Evolutionary conservation across 495 filamentous ascomycete species (phyloP), one percentile per base, ranked within the genome.

Genomic region (Platismatia glauca): DNA sequence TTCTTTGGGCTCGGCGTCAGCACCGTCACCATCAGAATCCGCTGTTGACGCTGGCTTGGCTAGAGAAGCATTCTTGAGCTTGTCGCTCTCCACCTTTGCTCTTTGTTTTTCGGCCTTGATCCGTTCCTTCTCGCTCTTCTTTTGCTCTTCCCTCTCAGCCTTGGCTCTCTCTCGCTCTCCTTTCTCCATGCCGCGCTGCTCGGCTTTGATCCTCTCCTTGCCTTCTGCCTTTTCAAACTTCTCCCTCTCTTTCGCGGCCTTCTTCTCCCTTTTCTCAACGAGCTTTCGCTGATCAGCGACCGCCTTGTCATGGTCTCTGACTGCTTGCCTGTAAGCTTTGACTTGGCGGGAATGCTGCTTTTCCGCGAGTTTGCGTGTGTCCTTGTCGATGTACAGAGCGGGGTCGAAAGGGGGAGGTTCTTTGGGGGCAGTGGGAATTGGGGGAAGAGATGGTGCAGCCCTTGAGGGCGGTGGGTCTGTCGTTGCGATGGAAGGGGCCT

Each of bases 251-350:
- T 80, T 82, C 16, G 69, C 70, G 12, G 74, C 66, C 37, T 79
- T 75, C 71, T 84, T 85, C 43, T 75, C 74, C 20, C 72, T 74
- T 67, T 84, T 84, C 63, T 83, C 76, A 22, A 83, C 48, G 4
- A 81, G 66, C 65, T 84, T 86, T 24, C 78, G 72, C 0, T 85
- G 77, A 38, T 84, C 82, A 59, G 76, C 82, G n/a, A 89, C 73
- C 0, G 78, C 77, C 61, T 77, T 86, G 11, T 84, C 81, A 5
- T 82, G 82, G 58, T 86, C 81, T 68, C 87, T 89, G 59, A 89
- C 69, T 13, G 80, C 76, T 65, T 77, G 77, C 55, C 84, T 76
- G 73, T 86, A 86, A 6, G 74, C 74, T 66, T 89, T 89, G 35
- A 80, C 68, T 0, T 71, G 76, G 22, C 74, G 76, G 62, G 76